Evolutionary conservation across 2,329 filamentous ascomycete species (phyloP), one percentile per base, ranked within the genome.

Genomic region (Phaeosphaeriaceae sp.): DNA sequence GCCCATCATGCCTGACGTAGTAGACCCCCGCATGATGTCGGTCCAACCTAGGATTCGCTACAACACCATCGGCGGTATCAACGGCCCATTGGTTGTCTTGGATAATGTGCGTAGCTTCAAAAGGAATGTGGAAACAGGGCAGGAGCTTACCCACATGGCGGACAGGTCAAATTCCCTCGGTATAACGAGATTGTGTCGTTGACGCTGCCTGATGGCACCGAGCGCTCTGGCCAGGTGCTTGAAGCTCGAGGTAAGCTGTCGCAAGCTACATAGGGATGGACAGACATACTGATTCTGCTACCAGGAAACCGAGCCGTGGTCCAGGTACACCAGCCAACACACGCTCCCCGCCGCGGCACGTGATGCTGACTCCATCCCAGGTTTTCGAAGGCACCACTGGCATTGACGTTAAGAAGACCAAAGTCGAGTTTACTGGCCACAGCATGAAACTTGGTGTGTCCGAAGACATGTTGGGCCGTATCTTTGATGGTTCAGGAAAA

Each of bases 351-450:
- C 13, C n/a, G 51, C 21, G 16, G 12, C 34, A n/a, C 11, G 35
- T 39, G 17, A 36, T 54, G 55, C 65, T 73, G 55, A 72, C 51
- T n/a, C 48, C 50, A 41, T 44, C 41, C 57, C 78, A 96, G 89
- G 92, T 97, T 65, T 99, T 99, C 74, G 94, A 99, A 79, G 94
- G 94, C 66, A 99, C 94, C 58, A 80, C 92, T 38, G 94, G 94
- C 73, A 94, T 99, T 74, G 94, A 99, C 84, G 94, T 99, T 61
- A 97, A 97, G 84, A 99, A 86, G 92, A 96, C 93, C 46, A 95
- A 89, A 83, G 93, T 99, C 75, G 90, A 99, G 75, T 97, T 99
- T 77, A 95, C 90, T 26, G 94, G 94, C 53, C 85, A 97, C 80
- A 97, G 90, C 80, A 81, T 99, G 81, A 97, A 97, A 85, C 89